Evolutionary conservation across 257 asterid species (phyloP).

Genomic region (Galeopsis tetrahit): DNA sequence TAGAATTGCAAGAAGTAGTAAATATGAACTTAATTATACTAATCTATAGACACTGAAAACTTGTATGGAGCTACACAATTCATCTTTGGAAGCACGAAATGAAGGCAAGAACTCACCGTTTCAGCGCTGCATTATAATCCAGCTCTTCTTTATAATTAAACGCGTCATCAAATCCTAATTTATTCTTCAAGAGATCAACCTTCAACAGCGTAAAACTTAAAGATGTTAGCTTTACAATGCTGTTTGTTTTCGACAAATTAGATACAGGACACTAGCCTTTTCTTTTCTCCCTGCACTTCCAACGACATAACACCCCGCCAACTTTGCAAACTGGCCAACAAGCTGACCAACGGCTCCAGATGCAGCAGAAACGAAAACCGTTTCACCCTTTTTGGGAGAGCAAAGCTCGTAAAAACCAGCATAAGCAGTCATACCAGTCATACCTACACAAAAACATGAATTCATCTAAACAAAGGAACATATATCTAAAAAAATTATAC

Average conservation of each 20-base stretch:
- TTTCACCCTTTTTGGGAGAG: constrained; percentile 11
- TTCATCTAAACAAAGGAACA: not conserved
- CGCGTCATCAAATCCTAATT: constrained; percentile 22
- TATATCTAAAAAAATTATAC: too few species aligned
- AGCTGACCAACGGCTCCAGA: constrained; percentile 26
- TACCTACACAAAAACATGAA: not conserved
- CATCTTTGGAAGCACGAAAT: not conserved
- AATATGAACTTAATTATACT: not conserved
- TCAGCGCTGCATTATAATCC: constrained; percentile 11
- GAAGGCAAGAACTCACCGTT: constrained; percentile 8
- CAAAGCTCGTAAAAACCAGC: constrained; percentile 7
- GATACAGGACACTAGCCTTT: not conserved
- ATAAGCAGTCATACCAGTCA: constrained; percentile 11
- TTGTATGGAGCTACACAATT: not conserved
- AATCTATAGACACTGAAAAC: not conserved
- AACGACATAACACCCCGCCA: constrained; percentile 12
- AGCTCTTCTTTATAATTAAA: constrained; percentile 19
- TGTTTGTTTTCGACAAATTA: not conserved
- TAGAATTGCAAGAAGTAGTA: not conserved
- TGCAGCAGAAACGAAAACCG: constrained; percentile 5
- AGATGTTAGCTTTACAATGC: not conserved
- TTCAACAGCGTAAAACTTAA: not conserved
- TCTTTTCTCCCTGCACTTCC: constrained; percentile 15
- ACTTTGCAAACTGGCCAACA: constrained; percentile 27
- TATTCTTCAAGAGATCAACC: constrained; percentile 28